Conservation (phyloP, 1,284 basidiomycete genomes). For the Leccinum fuscescens region DNA sequence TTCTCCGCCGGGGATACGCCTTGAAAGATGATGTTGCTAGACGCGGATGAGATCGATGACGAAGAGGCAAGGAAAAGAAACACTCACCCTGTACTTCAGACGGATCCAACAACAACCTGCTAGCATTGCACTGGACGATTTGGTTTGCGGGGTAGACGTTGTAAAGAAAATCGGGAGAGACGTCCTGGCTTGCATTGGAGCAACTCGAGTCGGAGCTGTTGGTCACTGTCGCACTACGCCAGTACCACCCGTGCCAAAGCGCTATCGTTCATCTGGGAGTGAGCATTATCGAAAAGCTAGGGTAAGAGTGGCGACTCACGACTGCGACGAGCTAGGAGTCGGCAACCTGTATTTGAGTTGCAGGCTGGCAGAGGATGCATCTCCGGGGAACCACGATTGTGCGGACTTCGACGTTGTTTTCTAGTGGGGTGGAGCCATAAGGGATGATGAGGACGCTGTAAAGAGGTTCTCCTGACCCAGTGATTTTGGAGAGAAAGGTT, state of each 20-base stretch:
- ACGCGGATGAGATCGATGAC: not conserved
- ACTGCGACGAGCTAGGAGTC: constrained; percentile 73
- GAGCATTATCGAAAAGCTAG: not conserved
- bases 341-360: constrained; percentile 58
- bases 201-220: constrained; percentile 58
- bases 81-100: constrained; percentile 50
- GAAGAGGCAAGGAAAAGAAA: not conserved
- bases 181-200: constrained; percentile 48
- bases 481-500: constrained; percentile 55
- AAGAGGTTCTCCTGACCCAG: constrained; percentile 54
- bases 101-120: constrained; percentile 63
- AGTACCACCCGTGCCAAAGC: constrained; percentile 74
- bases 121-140: constrained; percentile 58
- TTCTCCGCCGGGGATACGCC: constrained; percentile 77
- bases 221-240: constrained; percentile 42
- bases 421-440: constrained; percentile 57
- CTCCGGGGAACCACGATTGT: constrained; percentile 56
- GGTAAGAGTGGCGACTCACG: constrained; percentile 44
- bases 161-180: constrained; percentile 56
- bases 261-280: constrained; percentile 62
- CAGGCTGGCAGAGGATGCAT: constrained; percentile 47
- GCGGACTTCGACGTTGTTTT: constrained; percentile 58
- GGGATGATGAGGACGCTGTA: constrained; percentile 67
- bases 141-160: constrained; percentile 58
- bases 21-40: constrained; percentile 56